phyloP scores from a whole-genome alignment of 2,329 filamentous ascomycete genomes.

The Fusarium coffeatum region DNA sequence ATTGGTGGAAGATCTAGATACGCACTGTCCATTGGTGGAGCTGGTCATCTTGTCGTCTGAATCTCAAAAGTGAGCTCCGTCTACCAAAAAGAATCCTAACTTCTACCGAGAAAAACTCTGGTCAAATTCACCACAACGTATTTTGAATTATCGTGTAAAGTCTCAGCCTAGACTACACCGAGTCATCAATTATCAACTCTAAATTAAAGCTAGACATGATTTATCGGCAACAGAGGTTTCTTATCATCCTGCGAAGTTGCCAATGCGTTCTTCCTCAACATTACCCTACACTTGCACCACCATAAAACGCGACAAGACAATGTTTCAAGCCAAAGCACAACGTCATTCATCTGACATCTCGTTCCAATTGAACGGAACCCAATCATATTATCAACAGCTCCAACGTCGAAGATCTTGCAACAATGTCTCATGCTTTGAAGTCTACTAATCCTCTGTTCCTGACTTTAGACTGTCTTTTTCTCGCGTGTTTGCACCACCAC shows the following conservation, averaged over 20 bases:
- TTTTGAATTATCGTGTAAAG: rapidly evolving
- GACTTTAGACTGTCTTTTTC: background rate
- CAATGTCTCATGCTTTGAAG: background rate
- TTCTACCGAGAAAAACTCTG: rapidly evolving
- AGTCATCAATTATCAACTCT: background rate
- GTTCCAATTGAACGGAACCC: constrained; percentile 5
- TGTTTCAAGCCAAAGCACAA: background rate
- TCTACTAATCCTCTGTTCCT: constrained; percentile 4
- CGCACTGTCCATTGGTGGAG: background rate
- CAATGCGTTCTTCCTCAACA: background rate
- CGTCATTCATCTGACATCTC: background rate
- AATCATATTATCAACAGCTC: background rate
- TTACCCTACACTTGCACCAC: background rate
- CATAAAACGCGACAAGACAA: no score
- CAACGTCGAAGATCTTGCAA: background rate
- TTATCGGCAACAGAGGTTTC: background rate
- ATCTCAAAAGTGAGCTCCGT: background rate
- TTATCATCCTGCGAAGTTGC: background rate
- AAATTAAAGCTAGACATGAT: background rate
- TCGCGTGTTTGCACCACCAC: background rate
- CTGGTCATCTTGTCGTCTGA: background rate
- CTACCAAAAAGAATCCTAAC: rapidly evolving
- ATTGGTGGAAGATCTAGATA: background rate
- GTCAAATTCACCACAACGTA: rapidly evolving
- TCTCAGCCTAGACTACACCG: rapidly evolving